Evolutionary conservation across 2,329 filamentous ascomycete species (phyloP).

Genomic region (Ceratocystis smalleyi): DNA sequence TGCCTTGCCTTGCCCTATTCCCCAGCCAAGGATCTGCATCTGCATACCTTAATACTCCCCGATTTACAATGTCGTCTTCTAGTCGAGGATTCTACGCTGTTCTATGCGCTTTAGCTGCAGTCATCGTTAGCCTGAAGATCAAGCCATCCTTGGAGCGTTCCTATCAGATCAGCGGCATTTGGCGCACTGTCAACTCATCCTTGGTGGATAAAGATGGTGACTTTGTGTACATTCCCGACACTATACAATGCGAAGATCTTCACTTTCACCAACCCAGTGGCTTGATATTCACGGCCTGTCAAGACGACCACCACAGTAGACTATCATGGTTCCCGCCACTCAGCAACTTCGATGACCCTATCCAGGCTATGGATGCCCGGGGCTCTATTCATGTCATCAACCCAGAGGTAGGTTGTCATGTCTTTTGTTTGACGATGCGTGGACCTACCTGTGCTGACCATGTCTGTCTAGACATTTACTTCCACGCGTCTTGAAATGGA

Average conservation of each 20-base stretch:
- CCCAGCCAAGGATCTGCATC: not conserved
- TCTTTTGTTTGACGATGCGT: not conserved
- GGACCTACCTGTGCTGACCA: not conserved
- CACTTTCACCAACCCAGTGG: conserved; percentile 36
- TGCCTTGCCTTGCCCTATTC: not conserved
- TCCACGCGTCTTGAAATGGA: conserved; percentile 32
- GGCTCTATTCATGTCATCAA: conserved; percentile 39
- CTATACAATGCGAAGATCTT: conserved; percentile 43
- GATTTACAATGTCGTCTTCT: not conserved
- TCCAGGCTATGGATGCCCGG: conserved; percentile 24
- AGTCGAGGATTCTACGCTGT: not conserved
- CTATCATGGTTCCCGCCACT: conserved; percentile 39
- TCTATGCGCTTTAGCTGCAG: not conserved
- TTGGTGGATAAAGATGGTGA: conserved; percentile 20
- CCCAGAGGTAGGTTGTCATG: conserved; percentile 28
- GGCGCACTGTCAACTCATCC: conserved; percentile 20
- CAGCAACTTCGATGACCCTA: conserved; percentile 28
- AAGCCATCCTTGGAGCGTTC: conserved; percentile 10
- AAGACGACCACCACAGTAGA: conserved; percentile 28
- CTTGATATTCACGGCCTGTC: conserved; percentile 41
- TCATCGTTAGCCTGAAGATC: not conserved
- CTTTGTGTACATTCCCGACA: conserved; percentile 33
- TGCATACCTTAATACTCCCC: not conserved
- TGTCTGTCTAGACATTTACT: conserved; percentile 28
- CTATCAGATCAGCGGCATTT: conserved; percentile 21